A percentile compares a stretch with the other conserved stretches of the same genome.
Conservation (phyloP, 139 green algal genomes). For the Pleodorina starrii region DNA sequence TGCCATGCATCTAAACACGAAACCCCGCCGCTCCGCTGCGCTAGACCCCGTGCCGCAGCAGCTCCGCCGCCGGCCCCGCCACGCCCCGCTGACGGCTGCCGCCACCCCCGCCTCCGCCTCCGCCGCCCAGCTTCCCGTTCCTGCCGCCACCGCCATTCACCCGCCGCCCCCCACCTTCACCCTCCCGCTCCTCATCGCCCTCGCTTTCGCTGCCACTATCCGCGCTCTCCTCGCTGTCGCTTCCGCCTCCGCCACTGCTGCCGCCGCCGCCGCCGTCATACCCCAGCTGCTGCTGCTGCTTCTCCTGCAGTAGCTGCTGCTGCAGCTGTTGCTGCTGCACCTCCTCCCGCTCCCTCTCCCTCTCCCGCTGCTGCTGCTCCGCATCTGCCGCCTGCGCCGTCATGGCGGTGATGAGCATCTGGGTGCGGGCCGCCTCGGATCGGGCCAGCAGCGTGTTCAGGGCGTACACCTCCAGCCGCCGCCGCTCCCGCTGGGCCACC, state of each 20-base stretch:
- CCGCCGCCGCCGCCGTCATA: not conserved
- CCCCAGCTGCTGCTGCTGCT: not conserved
- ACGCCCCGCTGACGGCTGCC: not conserved
- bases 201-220: not conserved
- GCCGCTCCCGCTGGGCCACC: constrained; percentile 6
- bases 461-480: constrained; percentile 40
- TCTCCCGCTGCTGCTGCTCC: not conserved
- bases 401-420: constrained; percentile 33
- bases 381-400: not conserved
- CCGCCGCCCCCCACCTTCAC: not conserved
- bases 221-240: not conserved
- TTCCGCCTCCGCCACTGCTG: not conserved
- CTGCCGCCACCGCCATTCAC: not conserved
- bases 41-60: constrained; percentile 28
- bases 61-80: not conserved
- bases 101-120: not conserved
- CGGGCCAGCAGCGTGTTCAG: constrained; percentile 25
- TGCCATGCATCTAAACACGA: not conserved
- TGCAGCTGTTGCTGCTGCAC: not conserved
- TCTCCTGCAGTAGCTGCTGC: not conserved
- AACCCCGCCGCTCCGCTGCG: not conserved
- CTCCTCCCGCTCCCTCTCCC: not conserved
- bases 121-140: not conserved
- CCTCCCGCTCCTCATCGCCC: not conserved
- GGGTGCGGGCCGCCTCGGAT: constrained; percentile 32